Evolutionary conservation across 2,329 filamentous ascomycete species (phyloP).

Genomic region (Fusarium musae): DNA sequence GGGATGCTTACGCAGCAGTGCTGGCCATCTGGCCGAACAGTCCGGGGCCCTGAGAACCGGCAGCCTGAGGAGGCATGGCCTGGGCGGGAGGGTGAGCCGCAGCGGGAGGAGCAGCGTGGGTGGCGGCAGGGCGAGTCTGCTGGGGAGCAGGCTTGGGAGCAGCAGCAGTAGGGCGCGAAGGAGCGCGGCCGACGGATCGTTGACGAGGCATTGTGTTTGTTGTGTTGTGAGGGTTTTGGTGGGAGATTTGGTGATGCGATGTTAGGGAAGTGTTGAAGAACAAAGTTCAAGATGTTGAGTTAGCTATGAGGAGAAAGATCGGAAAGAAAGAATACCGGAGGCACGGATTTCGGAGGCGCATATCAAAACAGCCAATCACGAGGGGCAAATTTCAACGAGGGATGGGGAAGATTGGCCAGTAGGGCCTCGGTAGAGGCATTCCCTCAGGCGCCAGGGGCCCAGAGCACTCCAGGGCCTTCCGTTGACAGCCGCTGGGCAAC

Average conservation of each 20-base stretch:
- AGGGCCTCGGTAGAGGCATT: conserved; percentile 44
- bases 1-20: conserved; percentile 88
- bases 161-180: conserved; percentile 74
- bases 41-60: conserved; percentile 76
- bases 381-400: conserved; percentile 39
- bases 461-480: conserved; percentile 34
- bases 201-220: conserved; percentile 75
- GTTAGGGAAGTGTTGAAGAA: background rate
- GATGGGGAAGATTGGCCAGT: conserved; percentile 30
- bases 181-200: conserved; percentile 74
- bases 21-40: conserved; percentile 97
- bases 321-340: conserved; percentile 45
- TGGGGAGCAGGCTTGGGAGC: conserved; percentile 63
- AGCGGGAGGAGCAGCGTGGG: conserved; percentile 67
- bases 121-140: conserved; percentile 76
- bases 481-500: conserved; percentile 32
- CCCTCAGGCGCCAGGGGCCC: conserved; percentile 6
- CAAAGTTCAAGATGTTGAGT: conserved; percentile 11
- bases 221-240: conserved; percentile 14
- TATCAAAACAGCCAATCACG: conserved; percentile 45
- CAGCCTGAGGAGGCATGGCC: conserved; percentile 39
- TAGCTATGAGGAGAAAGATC: conserved; percentile 38
- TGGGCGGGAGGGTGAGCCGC: conserved; percentile 45
- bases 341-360: conserved; percentile 37
- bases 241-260: conserved; percentile 9